Evolutionary conservation across 2,329 filamentous ascomycete genomes (phyloP).

Genomic region (Trematosphaeria pertusa): DNA sequence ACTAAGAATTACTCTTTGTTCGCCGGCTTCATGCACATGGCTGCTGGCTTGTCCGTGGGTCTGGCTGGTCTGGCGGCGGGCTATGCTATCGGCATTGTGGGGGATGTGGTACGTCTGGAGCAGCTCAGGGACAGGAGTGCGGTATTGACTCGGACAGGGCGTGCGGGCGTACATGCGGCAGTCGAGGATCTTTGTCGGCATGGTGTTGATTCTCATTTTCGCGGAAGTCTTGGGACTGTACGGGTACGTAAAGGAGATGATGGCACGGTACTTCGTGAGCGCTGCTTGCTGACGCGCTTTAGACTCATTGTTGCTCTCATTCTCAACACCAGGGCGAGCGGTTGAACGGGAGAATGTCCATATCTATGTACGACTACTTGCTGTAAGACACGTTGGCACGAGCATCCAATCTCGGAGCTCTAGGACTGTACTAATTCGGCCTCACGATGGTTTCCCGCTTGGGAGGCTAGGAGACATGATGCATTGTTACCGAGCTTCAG

Average conservation of each 20-base stretch:
- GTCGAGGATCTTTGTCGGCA: conserved; percentile 94
- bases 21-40: conserved; percentile 92
- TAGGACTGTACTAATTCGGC: conserved; percentile 10
- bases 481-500: too few species aligned
- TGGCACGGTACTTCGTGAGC: neutral
- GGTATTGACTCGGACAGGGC: conserved; percentile 56
- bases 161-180: conserved; percentile 97
- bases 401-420: conserved; percentile 34
- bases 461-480: too few species aligned
- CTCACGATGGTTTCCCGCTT: too few species aligned
- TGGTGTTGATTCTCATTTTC: conserved; percentile 98
- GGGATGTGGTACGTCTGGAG: conserved; percentile 72
- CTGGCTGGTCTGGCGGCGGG: conserved; percentile 49
- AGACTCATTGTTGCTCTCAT: conserved; percentile 93
- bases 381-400: conserved; percentile 26
- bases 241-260: conserved; percentile 66
- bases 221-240: conserved; percentile 97
- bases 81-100: conserved; percentile 88
- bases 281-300: conserved; percentile 19
- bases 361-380: conserved; percentile 38
- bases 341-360: conserved; percentile 39
- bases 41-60: conserved; percentile 81
- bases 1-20: conserved; percentile 80
- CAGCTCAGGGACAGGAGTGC: neutral
- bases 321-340: conserved; percentile 84